Evolutionary conservation across 2,329 filamentous ascomycete genomes (phyloP).

Genomic region (Calcarisporium arbuscula): DNA sequence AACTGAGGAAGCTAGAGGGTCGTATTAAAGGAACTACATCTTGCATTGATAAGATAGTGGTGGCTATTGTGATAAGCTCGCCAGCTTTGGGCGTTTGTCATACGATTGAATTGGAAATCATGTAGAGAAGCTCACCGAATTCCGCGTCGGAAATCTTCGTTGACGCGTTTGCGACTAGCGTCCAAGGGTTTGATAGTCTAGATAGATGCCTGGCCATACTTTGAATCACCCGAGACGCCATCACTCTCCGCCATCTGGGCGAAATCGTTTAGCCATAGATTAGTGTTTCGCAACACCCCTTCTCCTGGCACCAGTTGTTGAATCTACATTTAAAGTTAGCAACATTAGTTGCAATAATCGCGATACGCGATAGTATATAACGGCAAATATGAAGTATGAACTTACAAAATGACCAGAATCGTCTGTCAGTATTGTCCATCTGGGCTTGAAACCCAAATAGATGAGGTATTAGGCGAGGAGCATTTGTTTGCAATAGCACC

Average conservation of each 20-base stretch:
- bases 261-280: slow-evolving; percentile 34
- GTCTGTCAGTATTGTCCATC: slow-evolving; percentile 27
- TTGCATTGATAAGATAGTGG: slow-evolving; percentile 33
- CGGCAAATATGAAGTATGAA: slow-evolving; percentile 6
- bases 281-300: slow-evolving; percentile 29
- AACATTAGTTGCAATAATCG: too few relatives aligned
- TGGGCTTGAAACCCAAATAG: slow-evolving; percentile 24
- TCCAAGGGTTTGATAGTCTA: slow-evolving; percentile 31
- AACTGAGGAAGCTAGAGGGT: too few relatives aligned
- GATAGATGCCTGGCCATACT: slow-evolving; percentile 34
- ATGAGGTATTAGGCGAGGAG: slow-evolving; percentile 15
- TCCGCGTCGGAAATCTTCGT: slow-evolving; percentile 25
- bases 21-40: slow-evolving; percentile 29
- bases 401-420: slow-evolving; percentile 30
- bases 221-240: slow-evolving; percentile 31
- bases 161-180: slow-evolving; percentile 24
- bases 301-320: slow-evolving; percentile 34
- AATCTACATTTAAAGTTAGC: slow-evolving; percentile 20
- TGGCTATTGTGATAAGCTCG: slow-evolving; percentile 30
- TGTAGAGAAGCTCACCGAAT: slow-evolving; percentile 23
- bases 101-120: slow-evolving; percentile 12
- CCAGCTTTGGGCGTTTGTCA: slow-evolving; percentile 18
- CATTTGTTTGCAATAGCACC: too few relatives aligned
- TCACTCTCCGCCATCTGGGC: slow-evolving; percentile 28
- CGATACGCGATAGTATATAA: too few relatives aligned